Percentiles rank a stretch among this genome's conserved stretches.
These are phyloP conservation scores for Phyllosticta citriasiana DNA, from an alignment of 2,329 filamentous ascomycete genomes.

Conservation along the genomic window DNA sequence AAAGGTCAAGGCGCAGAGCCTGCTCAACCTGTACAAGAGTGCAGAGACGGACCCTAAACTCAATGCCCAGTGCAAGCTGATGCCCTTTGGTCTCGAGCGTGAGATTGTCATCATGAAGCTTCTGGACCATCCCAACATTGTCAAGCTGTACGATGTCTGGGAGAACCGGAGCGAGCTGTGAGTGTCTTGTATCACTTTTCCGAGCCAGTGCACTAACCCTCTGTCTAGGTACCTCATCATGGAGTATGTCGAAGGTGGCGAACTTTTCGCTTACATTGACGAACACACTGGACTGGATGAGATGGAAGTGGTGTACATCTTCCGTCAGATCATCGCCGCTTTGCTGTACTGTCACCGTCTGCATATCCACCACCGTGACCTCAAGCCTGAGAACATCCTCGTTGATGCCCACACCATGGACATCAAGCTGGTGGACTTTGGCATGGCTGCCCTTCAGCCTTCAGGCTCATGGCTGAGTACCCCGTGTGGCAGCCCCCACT, in stretches of 20 bases:
- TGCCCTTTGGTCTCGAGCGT: slow-evolving; percentile 82
- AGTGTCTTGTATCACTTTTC: slow-evolving; percentile 25
- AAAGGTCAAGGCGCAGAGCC: slow-evolving; percentile 73
- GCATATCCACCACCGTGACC: slow-evolving; percentile 89
- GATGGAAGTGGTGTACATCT: slow-evolving; percentile 71
- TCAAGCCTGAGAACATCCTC: slow-evolving; percentile 96
- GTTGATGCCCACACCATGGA: slow-evolving; percentile 59
- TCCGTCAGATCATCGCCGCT: slow-evolving; percentile 86
- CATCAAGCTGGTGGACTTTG: slow-evolving; percentile 94
- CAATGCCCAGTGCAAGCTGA: slow-evolving; percentile 52
- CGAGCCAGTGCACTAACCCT: slow-evolving; percentile 15
- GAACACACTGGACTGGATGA: slow-evolving; percentile 64
- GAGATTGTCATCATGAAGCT: slow-evolving; percentile 97
- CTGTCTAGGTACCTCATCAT: slow-evolving; percentile 73
- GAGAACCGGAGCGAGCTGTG: slow-evolving; percentile 93
- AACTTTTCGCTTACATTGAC: slow-evolving; percentile 82
- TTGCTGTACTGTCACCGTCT: slow-evolving; percentile 88
- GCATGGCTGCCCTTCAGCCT: slow-evolving; percentile 90
- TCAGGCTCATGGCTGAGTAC: slow-evolving; percentile 70
- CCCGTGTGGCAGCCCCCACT: slow-evolving; percentile 92
- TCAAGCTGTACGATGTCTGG: slow-evolving; percentile 93
- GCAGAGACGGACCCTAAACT: slow-evolving; percentile 48
- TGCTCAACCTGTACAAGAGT: slow-evolving; percentile 71
- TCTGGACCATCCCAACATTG: slow-evolving; percentile 88
- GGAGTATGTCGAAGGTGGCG: slow-evolving; percentile 77